Evolutionary conservation across 2,329 filamentous ascomycete species (phyloP).

Genomic region (Sclerotinia minor): DNA sequence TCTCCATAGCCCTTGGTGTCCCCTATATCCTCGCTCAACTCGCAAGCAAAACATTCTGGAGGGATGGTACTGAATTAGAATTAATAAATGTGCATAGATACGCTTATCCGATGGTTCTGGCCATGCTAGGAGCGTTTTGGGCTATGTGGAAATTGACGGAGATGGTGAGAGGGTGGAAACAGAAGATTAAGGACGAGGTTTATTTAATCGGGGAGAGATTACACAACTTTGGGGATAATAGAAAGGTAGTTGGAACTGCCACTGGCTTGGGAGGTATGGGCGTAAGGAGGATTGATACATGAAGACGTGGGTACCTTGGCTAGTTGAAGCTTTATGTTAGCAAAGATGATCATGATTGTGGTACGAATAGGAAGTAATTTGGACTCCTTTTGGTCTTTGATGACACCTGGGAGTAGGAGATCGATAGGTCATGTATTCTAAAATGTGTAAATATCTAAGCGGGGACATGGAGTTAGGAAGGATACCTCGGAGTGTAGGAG

Average conservation of each 20-base stretch:
- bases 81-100: constrained; percentile 54
- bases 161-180: constrained; percentile 73
- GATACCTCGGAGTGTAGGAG: not conserved
- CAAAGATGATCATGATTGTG: not conserved
- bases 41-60: constrained; percentile 47
- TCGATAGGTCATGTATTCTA: not conserved
- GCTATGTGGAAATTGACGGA: constrained; percentile 56
- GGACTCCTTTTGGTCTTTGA: not conserved
- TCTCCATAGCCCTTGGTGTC: constrained; percentile 59
- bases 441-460: not conserved
- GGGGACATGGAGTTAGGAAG: not conserved
- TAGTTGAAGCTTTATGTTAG: not conserved
- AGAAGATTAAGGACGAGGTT: constrained; percentile 86
- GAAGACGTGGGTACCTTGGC: not conserved
- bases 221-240: constrained; percentile 78
- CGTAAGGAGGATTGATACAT: constrained; percentile 39
- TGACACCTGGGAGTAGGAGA: not conserved
- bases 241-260: constrained; percentile 30
- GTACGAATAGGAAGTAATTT: not conserved
- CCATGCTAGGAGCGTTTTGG: constrained; percentile 46
- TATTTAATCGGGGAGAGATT: constrained; percentile 92
- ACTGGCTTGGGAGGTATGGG: constrained; percentile 6
- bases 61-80: constrained; percentile 35
- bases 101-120: constrained; percentile 66
- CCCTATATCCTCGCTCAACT: constrained; percentile 62